Base-by-base conservation (phyloP, 345 rosid species). In the Abelmoschus esculentus region DNA sequence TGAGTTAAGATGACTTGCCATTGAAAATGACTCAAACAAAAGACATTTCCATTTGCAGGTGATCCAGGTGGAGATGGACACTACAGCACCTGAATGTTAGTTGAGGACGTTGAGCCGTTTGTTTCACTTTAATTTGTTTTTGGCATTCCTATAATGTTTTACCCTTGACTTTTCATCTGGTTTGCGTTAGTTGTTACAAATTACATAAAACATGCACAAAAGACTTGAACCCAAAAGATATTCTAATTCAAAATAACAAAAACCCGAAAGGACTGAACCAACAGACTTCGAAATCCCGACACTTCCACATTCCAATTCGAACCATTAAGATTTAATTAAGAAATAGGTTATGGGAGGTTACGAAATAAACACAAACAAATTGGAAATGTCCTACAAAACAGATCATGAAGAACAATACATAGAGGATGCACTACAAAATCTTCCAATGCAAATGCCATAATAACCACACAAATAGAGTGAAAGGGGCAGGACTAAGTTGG, bases 401-500 rank as follows among this genome's bases (percentile, higher is more conserved):
- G 13, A 54, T 18, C 40, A 36, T 36, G 40, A 36, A 36, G 40
- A 36, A 3, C 58, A 54, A n/a, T 7, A 19, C 28, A 19, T 19
- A 19, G 10, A 55, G 59, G 59, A 55, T 36, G 31, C 17, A 22
- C 31, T 4, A 46, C 36, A 26, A 3, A 7, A 22, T 55, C 31
- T 55, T 55, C 14, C 59, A 55, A 19, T 11, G 31, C 31, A 18
- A 26, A 38, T 17, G 11, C 31, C 29, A 0, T 11, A 38, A 10
- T 38, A 62, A 18, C 67, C 69, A 65, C 50, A 6, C 18, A 9
- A 40, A 29, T 3, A 14, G 53, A 13, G 17, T 53, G 36, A 36
- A 67, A 28, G 29, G 29, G 11, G 7, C 26, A 19, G 12, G 61
- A 7, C 32, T 34, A 90, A 77, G 70, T 86, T 74, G 98, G 98